Conservation (phyloP, 345 rosid genomes). For the Eucalyptus erythrocorys region DNA sequence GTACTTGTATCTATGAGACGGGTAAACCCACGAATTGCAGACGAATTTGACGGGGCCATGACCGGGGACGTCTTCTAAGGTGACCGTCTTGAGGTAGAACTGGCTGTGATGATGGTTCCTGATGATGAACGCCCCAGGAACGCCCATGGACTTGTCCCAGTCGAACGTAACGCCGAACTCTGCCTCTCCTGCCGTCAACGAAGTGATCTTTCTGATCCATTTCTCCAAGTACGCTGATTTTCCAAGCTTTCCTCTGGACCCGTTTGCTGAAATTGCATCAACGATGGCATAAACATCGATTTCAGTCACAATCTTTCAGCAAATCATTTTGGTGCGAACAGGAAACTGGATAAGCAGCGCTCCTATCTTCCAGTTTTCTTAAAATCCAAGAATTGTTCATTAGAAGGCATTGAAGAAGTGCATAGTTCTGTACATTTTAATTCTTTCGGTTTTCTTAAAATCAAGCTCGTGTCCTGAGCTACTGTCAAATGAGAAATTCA, state of each 20-base stretch:
- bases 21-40: conserved; percentile 96
- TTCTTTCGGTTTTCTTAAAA: background rate
- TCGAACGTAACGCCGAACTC: conserved; percentile 38
- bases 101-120: conserved; percentile 63
- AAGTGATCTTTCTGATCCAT: conserved; percentile 36
- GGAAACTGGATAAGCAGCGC: background rate
- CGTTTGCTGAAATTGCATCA: conserved; percentile 21
- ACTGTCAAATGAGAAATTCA: background rate
- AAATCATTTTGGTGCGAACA: background rate
- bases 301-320: background rate
- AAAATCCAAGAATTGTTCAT: background rate
- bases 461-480: background rate
- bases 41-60: conserved; percentile 52
- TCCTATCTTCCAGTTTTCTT: background rate
- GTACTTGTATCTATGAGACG: conserved; percentile 45
- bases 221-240: conserved; percentile 56
- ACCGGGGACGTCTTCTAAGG: conserved; percentile 40
- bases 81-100: conserved; percentile 47
- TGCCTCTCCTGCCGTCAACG: conserved; percentile 42
- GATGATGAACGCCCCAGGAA: conserved; percentile 62
- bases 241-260: conserved; percentile 34
- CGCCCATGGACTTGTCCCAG: conserved; percentile 58
- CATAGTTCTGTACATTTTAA: background rate
- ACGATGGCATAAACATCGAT: background rate
- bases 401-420: background rate